Evolutionary conservation across 495 filamentous ascomycete genomes (phyloP).

Genomic region (Niebla homalea): DNA sequence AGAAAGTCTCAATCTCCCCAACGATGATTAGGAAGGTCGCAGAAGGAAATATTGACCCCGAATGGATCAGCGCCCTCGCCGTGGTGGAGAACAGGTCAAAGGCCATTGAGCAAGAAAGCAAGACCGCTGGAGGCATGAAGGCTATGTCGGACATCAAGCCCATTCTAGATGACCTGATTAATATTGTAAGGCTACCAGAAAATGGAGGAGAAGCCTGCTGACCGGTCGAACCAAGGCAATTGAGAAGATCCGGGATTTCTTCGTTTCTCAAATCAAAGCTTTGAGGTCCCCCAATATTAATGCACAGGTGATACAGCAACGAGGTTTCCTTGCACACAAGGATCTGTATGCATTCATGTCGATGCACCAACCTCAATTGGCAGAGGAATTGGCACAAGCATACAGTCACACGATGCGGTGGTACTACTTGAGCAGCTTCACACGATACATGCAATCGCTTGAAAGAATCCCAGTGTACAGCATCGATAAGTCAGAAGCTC

Average conservation of each 20-base stretch:
- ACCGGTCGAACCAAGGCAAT: conserved; percentile 46
- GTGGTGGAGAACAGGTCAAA: conserved; percentile 71
- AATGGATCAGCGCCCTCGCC: conserved; percentile 71
- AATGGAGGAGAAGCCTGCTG: neutral
- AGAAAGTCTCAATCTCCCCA: conserved; percentile 81
- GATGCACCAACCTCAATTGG: conserved; percentile 61
- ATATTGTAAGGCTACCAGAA: conserved; percentile 44
- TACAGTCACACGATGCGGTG: conserved; percentile 98
- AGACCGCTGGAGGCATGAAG: conserved; percentile 50
- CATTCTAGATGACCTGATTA: conserved; percentile 65
- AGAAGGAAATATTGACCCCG: conserved; percentile 80
- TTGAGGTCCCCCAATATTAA: conserved; percentile 89
- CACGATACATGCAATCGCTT: conserved; percentile 69
- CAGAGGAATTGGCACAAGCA: conserved; percentile 78
- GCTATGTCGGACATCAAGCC: conserved; percentile 74
- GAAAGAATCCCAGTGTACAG: conserved; percentile 71
- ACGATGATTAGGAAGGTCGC: conserved; percentile 65
- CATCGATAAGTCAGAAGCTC: conserved; percentile 70
- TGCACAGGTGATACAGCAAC: conserved; percentile 87
- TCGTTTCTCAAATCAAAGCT: conserved; percentile 87
- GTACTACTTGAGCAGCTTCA: conserved; percentile 91
- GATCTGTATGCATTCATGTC: conserved; percentile 76
- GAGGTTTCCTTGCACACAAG: conserved; percentile 73
- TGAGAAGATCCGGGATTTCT: conserved; percentile 83
- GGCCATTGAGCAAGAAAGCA: conserved; percentile 51